Base-by-base conservation (phyloP, 148 eudicot species). In the Drosera capensis region DNA sequence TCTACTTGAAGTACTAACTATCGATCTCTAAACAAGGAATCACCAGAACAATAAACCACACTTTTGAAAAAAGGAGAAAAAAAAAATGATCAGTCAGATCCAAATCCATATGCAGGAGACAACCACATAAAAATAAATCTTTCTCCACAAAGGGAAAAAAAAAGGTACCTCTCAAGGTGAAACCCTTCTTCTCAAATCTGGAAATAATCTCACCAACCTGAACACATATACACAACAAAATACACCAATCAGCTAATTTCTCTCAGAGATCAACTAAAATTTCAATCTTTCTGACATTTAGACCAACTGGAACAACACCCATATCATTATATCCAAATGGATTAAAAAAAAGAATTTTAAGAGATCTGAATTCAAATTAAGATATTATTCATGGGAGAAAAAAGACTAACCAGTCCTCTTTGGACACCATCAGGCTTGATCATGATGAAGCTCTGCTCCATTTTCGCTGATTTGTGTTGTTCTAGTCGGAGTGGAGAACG, bases 161-260 rank as follows among this genome's bases (percentile, higher is more conserved):
- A 26, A 39, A 20, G 29, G 15, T 59, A 82, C 96, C 96, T 74
- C 76, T 81, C 63, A 86, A 60, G 18, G 74, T 40, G 66, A 86
- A 82, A 51, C 96, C 96, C 60, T 86, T 86, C 88, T 76, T 82
- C 75, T 86, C 96, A 67, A 86, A 86, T 63, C 96, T 64, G 73
- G 77, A 28, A 41, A 86, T 82, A 40, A 86, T 79, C 62, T 86
- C 94, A 56, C 96, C 96, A 63, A 86, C 71, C 96, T 78, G 59
- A 23, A n/a, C n/a, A n/a, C n/a, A n/a, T n/a, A n/a, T n/a, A 49
- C 19, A 40, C 6, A 40, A 34, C 6, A 5, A 5, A 34, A 34
- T 9, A 9, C 38, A 0, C 0, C 14, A 0, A 0, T 34, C n/a
- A 15, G n/a, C 14, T 34, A 5, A 3, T 9, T 34, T 28, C 11